These are phyloP conservation scores for Rhytidiadelphus loreus DNA, from an alignment of 225 moss, liverwort and hornwort genomes.

Conservation along the genomic window DNA sequence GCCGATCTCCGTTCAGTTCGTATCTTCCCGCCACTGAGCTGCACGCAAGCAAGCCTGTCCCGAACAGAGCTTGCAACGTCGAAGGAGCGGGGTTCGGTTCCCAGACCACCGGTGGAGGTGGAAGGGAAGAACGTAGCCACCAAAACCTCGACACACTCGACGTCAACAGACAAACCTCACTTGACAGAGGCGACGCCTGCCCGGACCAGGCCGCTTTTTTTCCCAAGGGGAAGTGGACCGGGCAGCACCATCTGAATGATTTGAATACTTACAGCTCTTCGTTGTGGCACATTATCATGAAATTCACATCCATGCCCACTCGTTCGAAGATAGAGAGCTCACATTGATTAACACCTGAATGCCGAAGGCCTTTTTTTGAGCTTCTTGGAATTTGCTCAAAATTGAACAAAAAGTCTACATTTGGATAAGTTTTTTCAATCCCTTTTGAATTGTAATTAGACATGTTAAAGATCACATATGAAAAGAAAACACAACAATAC, in stretches of 20 bases:
- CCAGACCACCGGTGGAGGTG: conserved; percentile 10
- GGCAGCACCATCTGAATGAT: background rate
- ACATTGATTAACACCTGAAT: too few relatives aligned
- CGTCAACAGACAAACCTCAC: background rate
- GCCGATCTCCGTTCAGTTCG: background rate
- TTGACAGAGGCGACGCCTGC: background rate
- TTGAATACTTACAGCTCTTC: too few relatives aligned
- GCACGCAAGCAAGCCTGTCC: background rate
- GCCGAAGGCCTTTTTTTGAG: too few relatives aligned
- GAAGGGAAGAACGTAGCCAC: background rate
- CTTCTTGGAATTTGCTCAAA: too few relatives aligned
- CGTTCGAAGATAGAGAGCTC: too few relatives aligned
- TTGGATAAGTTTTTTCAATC: too few relatives aligned
- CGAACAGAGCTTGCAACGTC: background rate
- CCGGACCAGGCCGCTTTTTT: background rate
- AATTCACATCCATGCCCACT: too few relatives aligned
- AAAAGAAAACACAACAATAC: too few relatives aligned
- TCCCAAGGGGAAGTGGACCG: background rate
- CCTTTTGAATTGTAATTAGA: too few relatives aligned
- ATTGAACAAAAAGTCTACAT: too few relatives aligned
- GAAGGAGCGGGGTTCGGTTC: background rate
- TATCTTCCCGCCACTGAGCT: background rate
- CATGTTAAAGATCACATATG: too few relatives aligned
- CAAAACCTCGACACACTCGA: background rate
- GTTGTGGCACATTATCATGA: too few relatives aligned